Percentiles rank a stretch among this genome's conserved stretches.
Evolutionary conservation across 352 stramenopile genomes (phyloP).

Genomic region (Phytopythium mirpurense): DNA sequence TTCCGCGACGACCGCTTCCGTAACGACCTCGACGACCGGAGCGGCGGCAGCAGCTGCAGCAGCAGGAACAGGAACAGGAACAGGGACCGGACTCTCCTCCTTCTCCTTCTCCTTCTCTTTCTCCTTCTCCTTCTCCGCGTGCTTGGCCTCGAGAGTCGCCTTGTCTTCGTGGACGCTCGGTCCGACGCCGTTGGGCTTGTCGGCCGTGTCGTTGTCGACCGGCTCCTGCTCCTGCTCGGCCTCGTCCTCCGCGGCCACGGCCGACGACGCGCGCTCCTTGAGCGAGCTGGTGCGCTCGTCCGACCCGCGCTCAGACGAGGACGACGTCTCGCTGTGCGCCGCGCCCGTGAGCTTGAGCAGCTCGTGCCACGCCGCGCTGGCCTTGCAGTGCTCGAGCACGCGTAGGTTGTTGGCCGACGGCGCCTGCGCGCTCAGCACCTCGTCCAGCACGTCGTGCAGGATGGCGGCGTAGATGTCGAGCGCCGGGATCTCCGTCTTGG

Average conservation of each 20-base stretch:
- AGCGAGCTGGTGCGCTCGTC: slow-evolving; percentile 32
- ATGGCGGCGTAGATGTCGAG: slow-evolving; percentile 74
- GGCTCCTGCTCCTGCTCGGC: neutral
- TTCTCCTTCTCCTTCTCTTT: neutral
- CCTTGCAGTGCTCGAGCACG: slow-evolving; percentile 68
- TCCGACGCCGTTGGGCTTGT: too few species aligned
- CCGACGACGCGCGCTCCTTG: slow-evolving; percentile 15
- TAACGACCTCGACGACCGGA: neutral
- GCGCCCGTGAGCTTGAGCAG: slow-evolving; percentile 14
- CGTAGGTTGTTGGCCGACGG: slow-evolving; percentile 68
- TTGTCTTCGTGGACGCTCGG: neutral
- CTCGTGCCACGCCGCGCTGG: slow-evolving; percentile 53
- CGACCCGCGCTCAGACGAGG: slow-evolving; percentile 21
- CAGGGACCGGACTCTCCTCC: neutral
- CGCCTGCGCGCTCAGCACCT: slow-evolving; percentile 53
- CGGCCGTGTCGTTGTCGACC: neutral
- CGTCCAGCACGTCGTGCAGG: slow-evolving; percentile 72
- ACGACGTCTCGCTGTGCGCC: slow-evolving; percentile 4
- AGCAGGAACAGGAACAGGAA: neutral
- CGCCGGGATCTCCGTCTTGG: slow-evolving; percentile 57
- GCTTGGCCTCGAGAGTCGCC: neutral
- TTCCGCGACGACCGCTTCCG: neutral
- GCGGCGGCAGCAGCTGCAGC: too few species aligned
- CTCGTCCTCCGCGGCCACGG: slow-evolving; percentile 8
- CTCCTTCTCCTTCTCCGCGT: neutral